A percentile compares a stretch with the other conserved stretches of the same genome.
phyloP scores from a whole-genome alignment of 306 rosid species.

The Gleditsia sinensis region DNA sequence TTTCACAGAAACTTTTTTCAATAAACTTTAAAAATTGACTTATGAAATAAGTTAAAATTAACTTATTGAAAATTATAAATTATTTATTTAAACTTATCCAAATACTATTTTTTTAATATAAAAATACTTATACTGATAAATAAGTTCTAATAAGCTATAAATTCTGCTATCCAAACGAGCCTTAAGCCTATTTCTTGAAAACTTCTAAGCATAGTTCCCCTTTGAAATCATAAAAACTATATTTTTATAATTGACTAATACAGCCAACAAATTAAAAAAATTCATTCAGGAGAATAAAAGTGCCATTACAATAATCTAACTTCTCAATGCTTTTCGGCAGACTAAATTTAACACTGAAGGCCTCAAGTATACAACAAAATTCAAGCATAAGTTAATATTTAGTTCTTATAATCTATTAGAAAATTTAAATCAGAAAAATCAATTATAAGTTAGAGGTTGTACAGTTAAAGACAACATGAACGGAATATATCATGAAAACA shows the following conservation, averaged over 20 bases:
- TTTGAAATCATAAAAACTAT: background rate
- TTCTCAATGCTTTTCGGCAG: background rate
- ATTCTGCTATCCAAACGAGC: too few species aligned
- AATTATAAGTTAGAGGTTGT: background rate
- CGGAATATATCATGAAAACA: background rate
- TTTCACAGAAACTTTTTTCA: too few species aligned
- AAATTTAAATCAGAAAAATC: background rate
- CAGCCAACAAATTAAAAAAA: background rate
- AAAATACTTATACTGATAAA: too few species aligned
- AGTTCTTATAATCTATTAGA: background rate
- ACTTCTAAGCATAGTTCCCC: background rate
- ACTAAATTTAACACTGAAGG: background rate
- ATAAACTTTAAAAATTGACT: too few species aligned
- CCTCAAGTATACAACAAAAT: conserved; percentile 4
- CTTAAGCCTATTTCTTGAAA: background rate
- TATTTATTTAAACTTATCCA: too few species aligned
- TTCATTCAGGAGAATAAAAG: background rate
- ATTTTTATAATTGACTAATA: background rate
- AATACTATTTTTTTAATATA: too few species aligned
- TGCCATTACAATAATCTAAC: background rate
- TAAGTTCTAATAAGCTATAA: too few species aligned
- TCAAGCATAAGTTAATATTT: background rate
- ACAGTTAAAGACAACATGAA: conserved; percentile 15
- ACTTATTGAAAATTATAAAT: too few species aligned
- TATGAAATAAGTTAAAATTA: too few species aligned